Evolutionary conservation across 2,329 filamentous ascomycete genomes (phyloP).

Genomic region (Fragosphaeria purpurea): DNA sequence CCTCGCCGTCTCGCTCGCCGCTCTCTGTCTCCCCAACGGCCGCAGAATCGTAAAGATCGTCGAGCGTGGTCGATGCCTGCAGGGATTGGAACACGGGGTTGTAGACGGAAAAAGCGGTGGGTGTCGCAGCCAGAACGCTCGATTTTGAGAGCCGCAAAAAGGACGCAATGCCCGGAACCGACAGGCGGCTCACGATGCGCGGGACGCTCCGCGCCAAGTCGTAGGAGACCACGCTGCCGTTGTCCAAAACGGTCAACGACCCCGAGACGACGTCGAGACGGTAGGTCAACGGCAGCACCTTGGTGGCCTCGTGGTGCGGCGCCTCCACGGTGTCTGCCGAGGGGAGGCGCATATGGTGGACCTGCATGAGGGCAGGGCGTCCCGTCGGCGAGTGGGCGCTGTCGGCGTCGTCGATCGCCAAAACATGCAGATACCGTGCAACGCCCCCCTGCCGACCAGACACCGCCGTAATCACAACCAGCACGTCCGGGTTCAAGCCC

Average conservation of each 20-base stretch:
- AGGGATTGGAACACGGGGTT: slow-evolving; percentile 58
- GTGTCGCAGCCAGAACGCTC: slow-evolving; percentile 52
- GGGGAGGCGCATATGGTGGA: slow-evolving; percentile 13
- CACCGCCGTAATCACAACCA: slow-evolving; percentile 40
- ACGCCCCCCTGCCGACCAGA: slow-evolving; percentile 16
- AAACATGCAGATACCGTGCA: slow-evolving; percentile 24
- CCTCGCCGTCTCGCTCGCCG: slow-evolving; percentile 22
- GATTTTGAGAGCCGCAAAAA: slow-evolving; percentile 59
- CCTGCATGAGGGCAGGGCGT: slow-evolving; percentile 14
- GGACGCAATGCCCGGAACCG: slow-evolving; percentile 42
- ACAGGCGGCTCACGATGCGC: slow-evolving; percentile 45
- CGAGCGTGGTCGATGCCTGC: slow-evolving; percentile 38
- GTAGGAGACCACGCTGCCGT: slow-evolving; percentile 47
- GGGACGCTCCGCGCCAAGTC: slow-evolving; percentile 55
- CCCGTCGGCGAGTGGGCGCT: slow-evolving; percentile 9
- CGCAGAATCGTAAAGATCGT: slow-evolving; percentile 13
- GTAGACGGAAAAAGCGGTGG: slow-evolving; percentile 48
- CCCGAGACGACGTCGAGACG: slow-evolving; percentile 55
- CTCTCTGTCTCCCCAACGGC: too few species aligned
- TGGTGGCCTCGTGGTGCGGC: not conserved
- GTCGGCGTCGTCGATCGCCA: slow-evolving; percentile 18
- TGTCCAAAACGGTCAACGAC: slow-evolving; percentile 48
- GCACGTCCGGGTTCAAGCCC: slow-evolving; percentile 39
- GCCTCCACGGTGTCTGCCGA: not conserved
- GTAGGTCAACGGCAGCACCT: slow-evolving; percentile 24